Percentiles rank a stretch among this genome's conserved stretches.
Conservation (phyloP, 2,329 filamentous ascomycete species). For the Herpotrichia juniperi region DNA sequence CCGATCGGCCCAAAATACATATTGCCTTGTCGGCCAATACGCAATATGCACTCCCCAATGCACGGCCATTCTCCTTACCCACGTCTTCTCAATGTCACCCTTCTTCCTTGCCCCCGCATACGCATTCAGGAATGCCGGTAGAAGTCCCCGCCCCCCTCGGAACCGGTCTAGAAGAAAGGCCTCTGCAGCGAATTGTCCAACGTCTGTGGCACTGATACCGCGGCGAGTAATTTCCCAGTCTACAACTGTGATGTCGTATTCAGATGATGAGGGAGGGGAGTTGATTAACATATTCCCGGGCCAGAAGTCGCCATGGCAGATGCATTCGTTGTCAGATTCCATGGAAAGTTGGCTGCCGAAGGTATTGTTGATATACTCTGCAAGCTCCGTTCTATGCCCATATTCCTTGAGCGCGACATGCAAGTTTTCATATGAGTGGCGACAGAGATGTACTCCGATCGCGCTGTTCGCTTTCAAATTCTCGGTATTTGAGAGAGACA, state of each 20-base stretch:
- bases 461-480: conserved; percentile 28
- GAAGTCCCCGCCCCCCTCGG: conserved; percentile 33
- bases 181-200: conserved; percentile 46
- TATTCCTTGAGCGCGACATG: conserved; percentile 23
- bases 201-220: conserved; percentile 44
- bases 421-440: conserved; percentile 38
- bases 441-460: conserved; percentile 32
- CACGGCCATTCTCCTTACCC: conserved; percentile 34
- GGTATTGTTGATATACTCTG: conserved; percentile 27
- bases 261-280: neutral
- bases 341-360: conserved; percentile 31
- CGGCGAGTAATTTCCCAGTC: conserved; percentile 46
- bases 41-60: conserved; percentile 45
- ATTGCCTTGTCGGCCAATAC: conserved; percentile 41
- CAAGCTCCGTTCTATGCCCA: conserved; percentile 31
- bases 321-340: conserved; percentile 37
- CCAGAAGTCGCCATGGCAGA: conserved; percentile 50
- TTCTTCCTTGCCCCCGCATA: conserved; percentile 23
- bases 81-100: conserved; percentile 16
- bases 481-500: conserved; percentile 7
- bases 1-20: conserved; percentile 35
- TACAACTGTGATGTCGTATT: conserved; percentile 32
- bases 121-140: conserved; percentile 30
- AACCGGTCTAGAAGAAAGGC: conserved; percentile 44
- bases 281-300: conserved; percentile 44